These are phyloP conservation scores for Beauveria rudraprayagi DNA, from an alignment of 2,329 filamentous ascomycete genomes.

Conservation along the genomic window DNA sequence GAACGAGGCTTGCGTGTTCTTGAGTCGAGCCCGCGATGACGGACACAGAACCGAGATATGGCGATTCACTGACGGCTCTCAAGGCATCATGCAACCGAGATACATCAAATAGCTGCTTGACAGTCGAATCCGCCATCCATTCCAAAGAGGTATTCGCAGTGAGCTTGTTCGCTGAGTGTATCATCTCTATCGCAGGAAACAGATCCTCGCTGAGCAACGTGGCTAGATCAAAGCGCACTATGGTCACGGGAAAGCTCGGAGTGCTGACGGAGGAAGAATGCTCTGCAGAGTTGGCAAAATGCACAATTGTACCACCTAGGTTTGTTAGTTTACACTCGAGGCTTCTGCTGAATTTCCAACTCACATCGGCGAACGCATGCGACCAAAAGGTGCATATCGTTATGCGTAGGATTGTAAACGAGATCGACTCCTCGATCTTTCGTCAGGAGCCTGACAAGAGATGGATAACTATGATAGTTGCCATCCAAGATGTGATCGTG, in stretches of 20 bases:
- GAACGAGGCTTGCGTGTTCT: background rate
- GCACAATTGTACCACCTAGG: constrained; percentile 26
- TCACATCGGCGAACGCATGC: constrained; percentile 29
- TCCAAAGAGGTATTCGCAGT: background rate
- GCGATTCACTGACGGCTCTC: constrained; percentile 13
- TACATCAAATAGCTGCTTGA: constrained; percentile 15
- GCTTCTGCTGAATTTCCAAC: constrained; percentile 15
- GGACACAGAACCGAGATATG: constrained; percentile 5
- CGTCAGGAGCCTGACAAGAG: constrained; percentile 25
- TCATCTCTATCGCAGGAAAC: constrained; percentile 22
- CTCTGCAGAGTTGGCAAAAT: constrained; percentile 21
- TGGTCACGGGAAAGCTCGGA: constrained; percentile 17
- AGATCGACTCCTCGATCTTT: constrained; percentile 30
- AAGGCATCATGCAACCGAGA: constrained; percentile 21
- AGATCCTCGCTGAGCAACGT: constrained; percentile 25
- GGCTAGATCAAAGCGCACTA: constrained; percentile 27
- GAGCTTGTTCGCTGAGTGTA: constrained; percentile 16
- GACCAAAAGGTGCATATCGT: constrained; percentile 23
- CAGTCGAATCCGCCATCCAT: background rate
- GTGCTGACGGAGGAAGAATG: constrained; percentile 9
- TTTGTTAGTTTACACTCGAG: constrained; percentile 3
- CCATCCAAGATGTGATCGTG: constrained; percentile 30
- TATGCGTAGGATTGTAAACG: constrained; percentile 37
- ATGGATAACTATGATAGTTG: constrained; percentile 26
- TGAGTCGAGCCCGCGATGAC: constrained; percentile 3